These are phyloP conservation scores for Chlamydomonas sphaeroides DNA, from an alignment of 139 green algal species.

Conservation along the genomic window DNA sequence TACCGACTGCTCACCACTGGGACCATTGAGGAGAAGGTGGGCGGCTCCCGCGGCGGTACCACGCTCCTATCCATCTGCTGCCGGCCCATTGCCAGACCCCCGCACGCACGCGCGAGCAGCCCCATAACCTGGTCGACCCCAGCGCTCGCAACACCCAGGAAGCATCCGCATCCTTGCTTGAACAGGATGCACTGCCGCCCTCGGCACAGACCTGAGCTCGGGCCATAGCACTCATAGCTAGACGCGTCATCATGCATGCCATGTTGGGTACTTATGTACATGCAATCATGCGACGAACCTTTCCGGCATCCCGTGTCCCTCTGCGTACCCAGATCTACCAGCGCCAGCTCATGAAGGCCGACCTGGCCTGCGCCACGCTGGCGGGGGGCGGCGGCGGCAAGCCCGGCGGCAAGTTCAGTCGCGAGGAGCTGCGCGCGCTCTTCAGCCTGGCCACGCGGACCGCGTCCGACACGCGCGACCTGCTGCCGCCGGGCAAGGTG, in stretches of 20 bases:
- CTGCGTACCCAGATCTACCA: slow-evolving; percentile 74
- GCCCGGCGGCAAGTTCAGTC: slow-evolving; percentile 59
- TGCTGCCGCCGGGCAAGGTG: slow-evolving; percentile 52
- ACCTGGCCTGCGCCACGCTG: slow-evolving; percentile 62
- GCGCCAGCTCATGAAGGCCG: slow-evolving; percentile 82
- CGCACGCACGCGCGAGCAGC: too few relatives aligned
- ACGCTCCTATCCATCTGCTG: too few relatives aligned
- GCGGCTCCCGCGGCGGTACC: background rate
- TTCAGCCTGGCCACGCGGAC: slow-evolving; percentile 71
- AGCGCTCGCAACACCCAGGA: too few relatives aligned
- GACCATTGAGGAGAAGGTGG: slow-evolving; percentile 88
- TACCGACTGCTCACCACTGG: slow-evolving; percentile 85
- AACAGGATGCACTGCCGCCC: background rate
- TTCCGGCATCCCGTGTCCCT: too few relatives aligned
- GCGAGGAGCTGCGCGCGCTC: slow-evolving; percentile 79
- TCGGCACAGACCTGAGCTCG: too few relatives aligned
- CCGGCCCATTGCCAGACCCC: too few relatives aligned
- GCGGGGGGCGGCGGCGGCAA: slow-evolving; percentile 18
- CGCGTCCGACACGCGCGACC: slow-evolving; percentile 68
- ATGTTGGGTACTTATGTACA: too few relatives aligned
- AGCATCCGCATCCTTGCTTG: too few relatives aligned
- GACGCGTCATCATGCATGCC: too few relatives aligned
- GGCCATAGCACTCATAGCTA: too few relatives aligned
- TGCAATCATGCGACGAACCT: background rate
- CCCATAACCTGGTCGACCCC: too few relatives aligned